A percentile compares a stretch with the other conserved stretches of the same genome.
phyloP scores from a whole-genome alignment of 805 yeast genomes.

The Kodamaea laetipori region DNA sequence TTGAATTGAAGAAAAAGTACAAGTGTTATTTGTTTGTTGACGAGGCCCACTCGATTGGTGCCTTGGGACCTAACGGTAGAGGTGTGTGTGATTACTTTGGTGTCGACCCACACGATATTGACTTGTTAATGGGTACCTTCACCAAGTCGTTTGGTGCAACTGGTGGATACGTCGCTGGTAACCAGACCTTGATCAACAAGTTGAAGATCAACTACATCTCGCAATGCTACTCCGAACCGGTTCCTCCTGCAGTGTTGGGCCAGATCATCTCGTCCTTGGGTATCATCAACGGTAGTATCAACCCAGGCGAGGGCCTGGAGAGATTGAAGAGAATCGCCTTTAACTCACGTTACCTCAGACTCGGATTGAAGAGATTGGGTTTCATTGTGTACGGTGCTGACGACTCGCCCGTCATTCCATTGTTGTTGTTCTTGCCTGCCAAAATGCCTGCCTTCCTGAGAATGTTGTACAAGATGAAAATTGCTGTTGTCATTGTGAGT shows the following conservation, averaged over 20 bases:
- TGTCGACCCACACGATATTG: constrained; percentile 73
- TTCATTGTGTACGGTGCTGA: constrained; percentile 93
- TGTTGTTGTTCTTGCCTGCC: constrained; percentile 83
- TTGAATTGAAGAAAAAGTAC: constrained; percentile 77
- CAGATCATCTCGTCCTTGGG: constrained; percentile 82
- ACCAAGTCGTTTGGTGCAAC: constrained; percentile 99
- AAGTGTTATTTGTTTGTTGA: constrained; percentile 89
- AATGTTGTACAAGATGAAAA: constrained; percentile 71
- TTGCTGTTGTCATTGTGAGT: constrained; percentile 95
- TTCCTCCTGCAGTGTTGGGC: constrained; percentile 87
- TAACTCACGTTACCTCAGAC: constrained; percentile 88
- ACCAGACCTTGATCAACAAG: constrained; percentile 66
- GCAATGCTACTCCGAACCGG: constrained; percentile 77
- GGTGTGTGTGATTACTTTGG: constrained; percentile 95
- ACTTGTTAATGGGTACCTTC: constrained; percentile 94
- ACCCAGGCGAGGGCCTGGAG: constrained; percentile 92
- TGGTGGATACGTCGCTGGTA: constrained; percentile 94
- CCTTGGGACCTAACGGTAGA: constrained; percentile 92
- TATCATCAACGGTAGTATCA: constrained; percentile 76
- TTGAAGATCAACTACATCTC: constrained; percentile 74
- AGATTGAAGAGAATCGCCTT: constrained; percentile 92
- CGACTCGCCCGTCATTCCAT: constrained; percentile 94
- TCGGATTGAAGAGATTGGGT: constrained; percentile 89
- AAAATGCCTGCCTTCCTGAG: constrained; percentile 93
- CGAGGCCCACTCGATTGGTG: constrained; percentile 98